Evolutionary conservation across 768 basidiomycete species (phyloP).

Genomic region (Phaeotremella fagi): DNA sequence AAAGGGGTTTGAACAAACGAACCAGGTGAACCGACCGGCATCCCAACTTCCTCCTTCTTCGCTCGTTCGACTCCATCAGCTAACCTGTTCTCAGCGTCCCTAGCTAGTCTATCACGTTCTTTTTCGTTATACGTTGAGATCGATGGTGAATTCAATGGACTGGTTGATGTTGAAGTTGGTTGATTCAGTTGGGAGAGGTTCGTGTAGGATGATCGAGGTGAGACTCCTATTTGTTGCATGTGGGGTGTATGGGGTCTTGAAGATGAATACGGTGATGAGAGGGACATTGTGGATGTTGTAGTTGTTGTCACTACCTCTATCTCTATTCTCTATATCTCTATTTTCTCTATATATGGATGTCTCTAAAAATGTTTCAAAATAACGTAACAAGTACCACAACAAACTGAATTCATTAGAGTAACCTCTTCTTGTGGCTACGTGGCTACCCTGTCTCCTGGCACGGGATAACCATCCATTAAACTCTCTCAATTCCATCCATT

Average conservation of each 20-base stretch:
- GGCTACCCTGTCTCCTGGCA: too few relatives aligned
- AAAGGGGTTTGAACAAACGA: too few relatives aligned
- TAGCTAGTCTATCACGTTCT: slow-evolving; percentile 19
- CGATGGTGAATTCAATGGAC: neutral
- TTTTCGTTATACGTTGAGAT: slow-evolving; percentile 18
- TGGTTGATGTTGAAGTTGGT: slow-evolving; percentile 1
- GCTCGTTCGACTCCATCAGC: slow-evolving; percentile 25
- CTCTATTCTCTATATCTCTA: too few relatives aligned
- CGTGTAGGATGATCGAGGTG: slow-evolving; percentile 35
- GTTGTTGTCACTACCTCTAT: too few relatives aligned
- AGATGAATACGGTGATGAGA: slow-evolving; percentile 4
- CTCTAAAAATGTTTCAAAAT: too few relatives aligned
- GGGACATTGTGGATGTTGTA: neutral
- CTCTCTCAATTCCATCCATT: too few relatives aligned
- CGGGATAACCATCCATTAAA: too few relatives aligned
- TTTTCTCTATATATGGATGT: too few relatives aligned
- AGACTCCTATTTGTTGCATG: too few relatives aligned
- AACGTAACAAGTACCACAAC: too few relatives aligned
- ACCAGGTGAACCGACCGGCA: slow-evolving; percentile 37
- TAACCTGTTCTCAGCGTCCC: slow-evolving; percentile 22
- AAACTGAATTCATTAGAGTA: too few relatives aligned
- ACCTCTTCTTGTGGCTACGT: too few relatives aligned
- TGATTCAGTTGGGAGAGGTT: slow-evolving; percentile 23
- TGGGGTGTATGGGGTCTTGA: slow-evolving; percentile 27
- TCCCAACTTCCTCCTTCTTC: slow-evolving; percentile 32